Evolutionary conservation across 257 asterid genomes (phyloP).

Genomic region (Echium plantagineum): DNA sequence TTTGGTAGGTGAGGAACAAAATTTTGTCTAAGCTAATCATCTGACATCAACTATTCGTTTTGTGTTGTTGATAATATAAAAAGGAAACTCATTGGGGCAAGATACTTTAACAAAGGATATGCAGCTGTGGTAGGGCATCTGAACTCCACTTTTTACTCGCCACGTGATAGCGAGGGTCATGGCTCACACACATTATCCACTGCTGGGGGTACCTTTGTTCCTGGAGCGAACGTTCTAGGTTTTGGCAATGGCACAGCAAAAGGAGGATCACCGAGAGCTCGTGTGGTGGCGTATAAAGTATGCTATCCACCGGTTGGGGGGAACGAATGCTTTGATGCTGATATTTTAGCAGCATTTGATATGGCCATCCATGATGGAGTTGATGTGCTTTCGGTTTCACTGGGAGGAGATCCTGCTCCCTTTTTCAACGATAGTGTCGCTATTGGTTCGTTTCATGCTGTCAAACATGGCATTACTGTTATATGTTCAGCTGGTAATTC

Average conservation of each 20-base stretch:
- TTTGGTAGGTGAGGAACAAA: no score
- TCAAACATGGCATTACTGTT: slow-evolving; percentile 56
- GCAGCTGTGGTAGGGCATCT: slow-evolving; percentile 48
- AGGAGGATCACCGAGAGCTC: slow-evolving; percentile 87
- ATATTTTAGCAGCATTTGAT: slow-evolving; percentile 77
- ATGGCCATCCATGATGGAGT: slow-evolving; percentile 82
- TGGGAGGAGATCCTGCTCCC: slow-evolving; percentile 57
- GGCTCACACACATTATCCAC: slow-evolving; percentile 95
- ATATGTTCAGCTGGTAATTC: slow-evolving; percentile 91
- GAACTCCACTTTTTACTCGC: slow-evolving; percentile 49
- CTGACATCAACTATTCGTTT: neutral
- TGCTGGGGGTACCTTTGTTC: slow-evolving; percentile 72
- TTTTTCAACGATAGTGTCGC: slow-evolving; percentile 64
- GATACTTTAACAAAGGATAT: slow-evolving; percentile 81
- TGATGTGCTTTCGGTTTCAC: slow-evolving; percentile 80
- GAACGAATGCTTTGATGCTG: slow-evolving; percentile 77
- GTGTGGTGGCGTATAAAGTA: slow-evolving; percentile 88
- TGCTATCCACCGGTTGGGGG: slow-evolving; percentile 76
- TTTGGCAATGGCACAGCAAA: slow-evolving; percentile 84
- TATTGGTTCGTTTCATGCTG: slow-evolving; percentile 92
- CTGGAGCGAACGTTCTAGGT: slow-evolving; percentile 61
- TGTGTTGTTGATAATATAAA: slow-evolving; percentile 1
- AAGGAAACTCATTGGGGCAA: slow-evolving; percentile 91
- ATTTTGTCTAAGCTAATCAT: neutral
- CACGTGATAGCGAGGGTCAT: slow-evolving; percentile 71